Evolutionary conservation across 805 yeast genomes (phyloP).

Genomic region (Saturnispora gosingensis): DNA sequence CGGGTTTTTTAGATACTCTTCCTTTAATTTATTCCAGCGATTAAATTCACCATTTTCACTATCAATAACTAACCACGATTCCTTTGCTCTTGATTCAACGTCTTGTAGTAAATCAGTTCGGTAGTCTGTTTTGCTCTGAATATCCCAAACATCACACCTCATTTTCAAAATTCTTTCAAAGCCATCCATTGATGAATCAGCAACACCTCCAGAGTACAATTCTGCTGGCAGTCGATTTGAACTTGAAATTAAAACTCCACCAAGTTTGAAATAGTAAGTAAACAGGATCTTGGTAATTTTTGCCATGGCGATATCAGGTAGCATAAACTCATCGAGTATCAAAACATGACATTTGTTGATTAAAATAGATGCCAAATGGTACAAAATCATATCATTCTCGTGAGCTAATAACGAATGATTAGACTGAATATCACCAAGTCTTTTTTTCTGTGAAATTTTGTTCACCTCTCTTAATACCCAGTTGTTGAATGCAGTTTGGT

Average conservation of each 20-base stretch:
- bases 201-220: constrained; percentile 56
- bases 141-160: constrained; percentile 53
- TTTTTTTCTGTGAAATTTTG: constrained; percentile 37
- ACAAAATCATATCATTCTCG: constrained; percentile 56
- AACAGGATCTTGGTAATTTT: constrained; percentile 56
- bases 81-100: constrained; percentile 9
- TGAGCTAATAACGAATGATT: constrained; percentile 28
- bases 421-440: constrained; percentile 22
- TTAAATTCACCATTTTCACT: constrained; percentile 21
- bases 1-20: constrained; percentile 4
- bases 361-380: constrained; percentile 60
- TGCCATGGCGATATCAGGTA: constrained; percentile 69
- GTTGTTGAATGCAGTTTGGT: constrained; percentile 58
- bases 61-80: constrained; percentile 29
- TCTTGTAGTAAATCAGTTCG: constrained; percentile 30
- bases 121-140: constrained; percentile 52
- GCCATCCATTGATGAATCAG: constrained; percentile 44
- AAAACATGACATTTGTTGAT: constrained; percentile 47
- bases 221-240: constrained; percentile 67
- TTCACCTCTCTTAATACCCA: constrained; percentile 62
- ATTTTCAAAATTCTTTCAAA: constrained; percentile 49
- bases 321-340: constrained; percentile 65
- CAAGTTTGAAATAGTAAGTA: constrained; percentile 60
- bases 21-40: constrained; percentile 31
- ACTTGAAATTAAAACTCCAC: constrained; percentile 69